These are phyloP conservation scores for Pouteria glomerata DNA, from an alignment of 148 eudicot species.

Conservation along the genomic window DNA sequence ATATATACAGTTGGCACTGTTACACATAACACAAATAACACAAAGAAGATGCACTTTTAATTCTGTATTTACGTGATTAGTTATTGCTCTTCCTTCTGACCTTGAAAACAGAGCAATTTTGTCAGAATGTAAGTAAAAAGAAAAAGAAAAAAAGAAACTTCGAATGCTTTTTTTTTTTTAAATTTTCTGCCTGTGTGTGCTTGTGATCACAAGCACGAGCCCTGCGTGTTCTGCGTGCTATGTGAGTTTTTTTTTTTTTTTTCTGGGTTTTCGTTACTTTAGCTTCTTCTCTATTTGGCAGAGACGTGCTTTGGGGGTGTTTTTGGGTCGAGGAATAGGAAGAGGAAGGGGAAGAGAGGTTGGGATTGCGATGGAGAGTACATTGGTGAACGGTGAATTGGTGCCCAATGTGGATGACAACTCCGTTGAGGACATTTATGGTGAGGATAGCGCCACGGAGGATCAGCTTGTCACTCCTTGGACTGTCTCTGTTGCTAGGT, in stretches of 20 bases:
- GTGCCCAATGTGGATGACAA: slow-evolving; percentile 22
- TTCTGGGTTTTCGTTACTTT: not conserved
- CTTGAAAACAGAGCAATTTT: not conserved
- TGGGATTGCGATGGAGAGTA: slow-evolving; percentile 29
- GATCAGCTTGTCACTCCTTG: slow-evolving; percentile 81
- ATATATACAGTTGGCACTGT: not conserved
- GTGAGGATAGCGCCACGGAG: slow-evolving; percentile 79
- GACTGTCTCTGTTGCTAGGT: slow-evolving; percentile 89
- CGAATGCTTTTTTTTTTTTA: not conserved
- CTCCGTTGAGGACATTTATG: slow-evolving; percentile 56
- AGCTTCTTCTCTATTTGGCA: slow-evolving; percentile 15
- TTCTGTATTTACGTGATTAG: slow-evolving; percentile 2
- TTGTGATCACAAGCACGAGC: not conserved
- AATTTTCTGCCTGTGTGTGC: not conserved
- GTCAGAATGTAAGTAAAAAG: not conserved
- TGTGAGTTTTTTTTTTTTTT: no score
- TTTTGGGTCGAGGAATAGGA: slow-evolving; percentile 1
- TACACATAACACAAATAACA: not conserved
- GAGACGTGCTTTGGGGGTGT: slow-evolving; percentile 14
- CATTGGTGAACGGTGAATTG: slow-evolving; percentile 31
- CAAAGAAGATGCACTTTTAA: slow-evolving; percentile 1
- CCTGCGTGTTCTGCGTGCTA: no score
- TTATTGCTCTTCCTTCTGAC: slow-evolving; percentile 5
- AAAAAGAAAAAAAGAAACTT: not conserved
- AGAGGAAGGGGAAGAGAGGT: slow-evolving; percentile 20